Evolutionary conservation across 257 asterid species (phyloP).

Genomic region (Solanum ossicruentum): DNA sequence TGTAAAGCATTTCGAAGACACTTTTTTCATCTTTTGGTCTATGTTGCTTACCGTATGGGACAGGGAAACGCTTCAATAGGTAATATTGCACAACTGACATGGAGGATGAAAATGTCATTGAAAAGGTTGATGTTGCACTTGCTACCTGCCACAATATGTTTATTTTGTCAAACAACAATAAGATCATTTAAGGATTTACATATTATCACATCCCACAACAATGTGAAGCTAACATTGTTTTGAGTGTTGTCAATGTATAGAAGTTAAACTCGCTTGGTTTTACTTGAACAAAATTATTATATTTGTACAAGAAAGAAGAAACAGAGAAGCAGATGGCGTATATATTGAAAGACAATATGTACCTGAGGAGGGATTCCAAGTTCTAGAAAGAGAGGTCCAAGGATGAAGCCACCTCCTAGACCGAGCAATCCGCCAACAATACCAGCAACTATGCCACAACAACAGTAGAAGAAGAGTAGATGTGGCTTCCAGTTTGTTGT

Average conservation of each 20-base stretch:
- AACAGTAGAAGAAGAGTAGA: conserved; percentile 18
- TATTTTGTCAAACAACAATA: not conserved
- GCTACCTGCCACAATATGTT: conserved; percentile 12
- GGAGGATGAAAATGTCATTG: conserved; percentile 27
- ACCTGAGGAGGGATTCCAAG: conserved; percentile 34
- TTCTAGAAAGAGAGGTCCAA: conserved; percentile 27
- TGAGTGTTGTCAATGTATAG: not conserved
- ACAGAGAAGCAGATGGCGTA: not conserved
- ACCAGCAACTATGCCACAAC: conserved; percentile 22
- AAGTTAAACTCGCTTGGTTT: not conserved
- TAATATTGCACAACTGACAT: conserved; percentile 31
- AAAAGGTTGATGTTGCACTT: conserved; percentile 32
- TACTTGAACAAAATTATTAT: not conserved
- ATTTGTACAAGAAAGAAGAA: not conserved
- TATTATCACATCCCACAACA: not conserved
- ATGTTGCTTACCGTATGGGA: conserved; percentile 17
- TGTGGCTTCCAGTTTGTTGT: conserved; percentile 16
- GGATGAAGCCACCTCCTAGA: conserved; percentile 25
- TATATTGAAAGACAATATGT: not conserved
- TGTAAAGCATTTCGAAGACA: not conserved
- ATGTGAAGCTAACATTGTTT: not conserved
- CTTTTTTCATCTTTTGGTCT: not conserved
- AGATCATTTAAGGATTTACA: not conserved
- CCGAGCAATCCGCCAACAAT: conserved; percentile 29
- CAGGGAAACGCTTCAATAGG: conserved; percentile 23